Base-by-base conservation (phyloP, 2,329 filamentous ascomycete species). In the Cryphonectria radicalis region DNA sequence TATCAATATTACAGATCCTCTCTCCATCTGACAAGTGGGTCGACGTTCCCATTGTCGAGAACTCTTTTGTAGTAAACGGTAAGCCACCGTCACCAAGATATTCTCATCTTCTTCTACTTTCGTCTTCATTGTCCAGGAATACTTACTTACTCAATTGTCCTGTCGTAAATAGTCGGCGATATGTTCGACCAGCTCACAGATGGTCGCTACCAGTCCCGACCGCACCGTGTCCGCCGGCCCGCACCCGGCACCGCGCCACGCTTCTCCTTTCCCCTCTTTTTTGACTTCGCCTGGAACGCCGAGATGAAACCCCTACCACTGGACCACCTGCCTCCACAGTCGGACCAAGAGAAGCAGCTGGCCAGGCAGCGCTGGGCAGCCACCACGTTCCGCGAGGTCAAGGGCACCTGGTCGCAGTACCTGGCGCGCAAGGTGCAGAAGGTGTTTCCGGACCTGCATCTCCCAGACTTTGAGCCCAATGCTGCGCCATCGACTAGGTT, bases 341-440 rank as follows among this genome's bases (percentile, higher is more conserved):
- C 37, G 10, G 60, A 63, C 22, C 17, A 40, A 22, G 60, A 63
- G 22, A 37, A 43, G 37, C 19, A 63, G 60, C 60, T n/a, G 22
- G 60, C 60, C 22, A 63, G 60, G 37, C 22, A 63, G 35, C 22
- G 60, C 22, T 63, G 60, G 60, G 60, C 60, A 13, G 60, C 60
- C 17, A 63, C 64, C 13, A 66, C 64, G 8, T 66, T 66, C 43
- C 43, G 50, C 25, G 50, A 25, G 32, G 43, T 66, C 42, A 25
- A 25, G 10, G 64, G 64, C 11, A 40, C 35, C 13, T 57, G 46
- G 64, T 37, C 32, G 46, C 64, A 66, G 32, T 66, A 57, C 22
- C 50, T 57, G 32, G 64, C 46, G 28, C 46, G 46, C 46, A 66
- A 66, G 50, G 64, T 66, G 14, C 46, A 66, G 46, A 66, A 66